These are phyloP conservation scores for Elongisporangium prolatum DNA, from an alignment of 352 stramenopile species.

Conservation along the genomic window DNA sequence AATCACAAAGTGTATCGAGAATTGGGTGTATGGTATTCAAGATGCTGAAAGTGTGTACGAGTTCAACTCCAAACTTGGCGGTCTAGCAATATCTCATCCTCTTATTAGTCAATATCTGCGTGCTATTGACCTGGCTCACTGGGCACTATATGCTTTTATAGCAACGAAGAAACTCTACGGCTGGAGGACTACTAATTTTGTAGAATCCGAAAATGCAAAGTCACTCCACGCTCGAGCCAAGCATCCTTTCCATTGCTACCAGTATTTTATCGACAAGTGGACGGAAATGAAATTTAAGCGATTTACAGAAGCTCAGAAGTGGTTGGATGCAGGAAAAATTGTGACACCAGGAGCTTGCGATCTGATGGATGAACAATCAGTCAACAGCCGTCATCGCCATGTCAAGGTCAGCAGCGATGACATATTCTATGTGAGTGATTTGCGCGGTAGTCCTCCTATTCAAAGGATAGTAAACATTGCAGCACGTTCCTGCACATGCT, in stretches of 20 bases:
- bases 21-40: slow-evolving; percentile 9
- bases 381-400: too few species aligned
- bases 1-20: slow-evolving; percentile 3
- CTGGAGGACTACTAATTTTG: slow-evolving; percentile 17
- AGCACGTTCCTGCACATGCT: too few species aligned
- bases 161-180: slow-evolving; percentile 11
- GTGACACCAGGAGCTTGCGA: too few species aligned
- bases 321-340: too few species aligned
- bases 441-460: too few species aligned
- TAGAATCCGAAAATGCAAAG: slow-evolving; percentile 8
- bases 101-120: slow-evolving; percentile 6
- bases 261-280: slow-evolving; percentile 16
- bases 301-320: too few species aligned
- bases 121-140: slow-evolving; percentile 6
- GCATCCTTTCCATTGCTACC: slow-evolving; percentile 7
- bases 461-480: too few species aligned
- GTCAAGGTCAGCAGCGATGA: too few species aligned
- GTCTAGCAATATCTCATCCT: background rate
- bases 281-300: too few species aligned
- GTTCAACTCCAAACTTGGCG: slow-evolving; percentile 6
- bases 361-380: too few species aligned
- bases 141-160: too few species aligned
- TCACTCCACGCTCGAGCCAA: slow-evolving; percentile 1
- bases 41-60: background rate
- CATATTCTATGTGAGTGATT: too few species aligned